Base-by-base conservation (phyloP, 202 grass and related monocot genomes). In the Panicum hallii region DNA sequence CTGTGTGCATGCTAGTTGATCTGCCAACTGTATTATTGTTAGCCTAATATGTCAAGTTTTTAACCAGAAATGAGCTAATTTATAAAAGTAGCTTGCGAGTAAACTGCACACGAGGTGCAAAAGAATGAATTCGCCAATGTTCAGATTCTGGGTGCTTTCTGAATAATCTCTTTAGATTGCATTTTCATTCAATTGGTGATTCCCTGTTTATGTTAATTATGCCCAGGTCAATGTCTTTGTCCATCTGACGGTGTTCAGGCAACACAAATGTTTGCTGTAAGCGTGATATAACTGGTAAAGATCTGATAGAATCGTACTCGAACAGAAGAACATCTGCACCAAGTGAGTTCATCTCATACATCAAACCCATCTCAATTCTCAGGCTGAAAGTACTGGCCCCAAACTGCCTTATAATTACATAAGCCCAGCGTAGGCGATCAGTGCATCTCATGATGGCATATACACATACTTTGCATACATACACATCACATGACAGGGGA, bases 361-460 rank as follows among this genome's bases (percentile, higher is more conserved):
- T 61, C 43, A 76, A 45, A 70, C 28, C 9, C 54, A 63, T 71
- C 45, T n/a, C 28, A 32, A 61, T 55, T 67, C 5, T 70, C 10
- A 55, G 34, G 40, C 54, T 70, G 72, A 11, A 65, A 48, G 55
- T 72, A 82, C 34, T 75, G 20, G 13, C 19, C 13, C 44, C 55
- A 88, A 40, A 57, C 19, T 70, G 63, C 65, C 38, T 83, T 74
- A 81, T 49, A 48, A n/a, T 5, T 70, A 75, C 61, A 70, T 70
- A 45, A 19, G 45, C 20, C 19, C 60, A 83, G 17, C 5, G 67
- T 50, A 75, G 52, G 80, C 32, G 17, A 75, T 63, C 34, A 36
- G 60, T 55, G 52, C 52, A 86, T 72, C 54, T 30, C 4, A 57
- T 57, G 47, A 66, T 60, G n/a, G 65, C 40, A 90, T 79, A 82